Evolutionary conservation across 495 filamentous ascomycete species (phyloP), one percentile per base, ranked within the genome.

Genomic region (Tuber microsphaerosporum): DNA sequence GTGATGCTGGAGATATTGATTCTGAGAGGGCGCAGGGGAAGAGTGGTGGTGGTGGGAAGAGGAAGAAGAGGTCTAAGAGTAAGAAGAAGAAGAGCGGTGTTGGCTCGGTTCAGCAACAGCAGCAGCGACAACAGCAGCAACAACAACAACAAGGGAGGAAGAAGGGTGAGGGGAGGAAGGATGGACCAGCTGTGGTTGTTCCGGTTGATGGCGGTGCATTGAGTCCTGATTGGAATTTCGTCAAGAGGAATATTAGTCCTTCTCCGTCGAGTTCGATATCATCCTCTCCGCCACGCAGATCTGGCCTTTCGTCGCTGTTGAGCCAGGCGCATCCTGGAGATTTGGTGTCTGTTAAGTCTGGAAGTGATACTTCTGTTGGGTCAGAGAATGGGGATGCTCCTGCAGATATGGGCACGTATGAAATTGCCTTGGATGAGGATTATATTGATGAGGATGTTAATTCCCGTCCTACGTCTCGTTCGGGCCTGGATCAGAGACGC

Each of bases 341-440:
- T 44, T 51, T 82, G 5, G 77, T 79, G n/a, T 80, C 79, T 1
- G 48, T 76, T 12, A 75, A 37, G 2, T 70, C 45, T 34, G 88
- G 86, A 80, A 89, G 82, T 37, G 84, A 88, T 74, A 86, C 87
- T 34, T 89, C 88, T 79, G 85, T 86, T 1, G 85, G 85, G 48
- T 92, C 91, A 14, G 89, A 90, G 45, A 81, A 90, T 68, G 85
- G 84, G 26, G 86, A 88, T 73, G 78, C 76, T 16, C 80, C 85
- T 2, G 86, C 89, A 75, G 83, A 86, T 20, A 85, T 89, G 84
- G 89, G 89, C n/a, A 92, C 90, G 80, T 98, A 98, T 80, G 94
- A 97, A 84, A 89, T 99, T 74, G 89, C 90, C 65, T 86, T 99
- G 46, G 93, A 97, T 73, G 84, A 93, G 74, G 95, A 97, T 83